Percentiles rank a stretch among this genome's conserved stretches.
Conservation (phyloP, 1,139 yeast species). For the Protomyces inundatus region DNA sequence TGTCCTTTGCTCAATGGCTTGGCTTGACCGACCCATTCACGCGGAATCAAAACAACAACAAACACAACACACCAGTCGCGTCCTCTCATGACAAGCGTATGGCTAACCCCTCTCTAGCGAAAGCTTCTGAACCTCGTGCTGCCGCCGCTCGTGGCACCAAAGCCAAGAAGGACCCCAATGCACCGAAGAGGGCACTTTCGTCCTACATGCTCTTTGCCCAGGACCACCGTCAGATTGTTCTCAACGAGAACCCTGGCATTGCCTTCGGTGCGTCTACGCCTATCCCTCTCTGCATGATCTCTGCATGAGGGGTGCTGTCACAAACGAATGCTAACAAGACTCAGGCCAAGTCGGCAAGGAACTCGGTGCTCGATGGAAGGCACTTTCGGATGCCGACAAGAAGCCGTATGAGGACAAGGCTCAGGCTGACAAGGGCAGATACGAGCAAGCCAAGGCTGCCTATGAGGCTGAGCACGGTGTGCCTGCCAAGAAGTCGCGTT, state of each 20-base stretch:
- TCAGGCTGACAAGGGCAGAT: conserved; percentile 92
- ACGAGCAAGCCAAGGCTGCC: conserved; percentile 91
- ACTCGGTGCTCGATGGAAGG: conserved; percentile 96
- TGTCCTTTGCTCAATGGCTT: neutral
- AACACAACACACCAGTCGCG: neutral
- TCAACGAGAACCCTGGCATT: conserved; percentile 92
- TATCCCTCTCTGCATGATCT: neutral
- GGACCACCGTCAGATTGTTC: conserved; percentile 90
- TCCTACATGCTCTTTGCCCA: conserved; percentile 99
- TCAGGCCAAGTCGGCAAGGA: conserved; percentile 72
- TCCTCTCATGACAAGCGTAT: neutral
- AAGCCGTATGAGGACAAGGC: conserved; percentile 65
- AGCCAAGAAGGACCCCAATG: conserved; percentile 68
- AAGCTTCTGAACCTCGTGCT: neutral
- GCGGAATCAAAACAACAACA: neutral
- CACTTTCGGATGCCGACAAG: conserved; percentile 72
- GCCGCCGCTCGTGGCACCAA: conserved; percentile 5
- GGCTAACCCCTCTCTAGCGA: neutral
- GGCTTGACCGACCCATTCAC: neutral
- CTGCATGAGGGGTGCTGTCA: neutral
- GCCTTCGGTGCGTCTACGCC: conserved; percentile 57
- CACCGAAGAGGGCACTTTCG: conserved; percentile 96
- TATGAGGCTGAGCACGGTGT: conserved; percentile 47
- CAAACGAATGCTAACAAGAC: neutral
- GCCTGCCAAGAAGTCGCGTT: conserved; percentile 26